These are phyloP conservation scores for Rubia yunnanensis DNA, from an alignment of 257 asterid genomes.

Conservation along the genomic window DNA sequence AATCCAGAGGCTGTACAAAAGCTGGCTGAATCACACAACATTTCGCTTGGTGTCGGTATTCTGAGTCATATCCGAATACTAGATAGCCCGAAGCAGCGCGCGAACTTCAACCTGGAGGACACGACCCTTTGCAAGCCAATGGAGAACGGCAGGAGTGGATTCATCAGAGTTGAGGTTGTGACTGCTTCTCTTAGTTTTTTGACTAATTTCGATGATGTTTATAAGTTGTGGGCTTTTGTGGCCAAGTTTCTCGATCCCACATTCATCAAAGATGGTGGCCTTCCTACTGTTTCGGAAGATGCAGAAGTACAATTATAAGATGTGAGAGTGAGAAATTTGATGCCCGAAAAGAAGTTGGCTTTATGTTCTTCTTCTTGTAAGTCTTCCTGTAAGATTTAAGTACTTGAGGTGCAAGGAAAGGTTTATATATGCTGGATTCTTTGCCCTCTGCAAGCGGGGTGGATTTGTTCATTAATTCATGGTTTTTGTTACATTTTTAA, in stretches of 20 bases:
- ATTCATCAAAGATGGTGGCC: conserved; percentile 64
- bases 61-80: conserved; percentile 75
- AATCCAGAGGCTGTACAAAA: conserved; percentile 82
- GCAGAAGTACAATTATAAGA: conserved; percentile 35
- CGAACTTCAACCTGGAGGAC: conserved; percentile 49
- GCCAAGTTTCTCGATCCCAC: conserved; percentile 83
- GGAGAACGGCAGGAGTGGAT: conserved; percentile 73
- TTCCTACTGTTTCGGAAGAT: conserved; percentile 70
- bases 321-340: conserved; percentile 15
- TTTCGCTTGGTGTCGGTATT: conserved; percentile 82
- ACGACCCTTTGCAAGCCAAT: conserved; percentile 88
- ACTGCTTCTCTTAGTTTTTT: conserved; percentile 93
- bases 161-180: conserved; percentile 86
- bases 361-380: not conserved
- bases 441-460: conserved; percentile 34
- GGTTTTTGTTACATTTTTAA: conserved; percentile 33
- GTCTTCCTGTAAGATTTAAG: conserved; percentile 7
- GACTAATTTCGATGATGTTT: conserved; percentile 89
- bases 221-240: conserved; percentile 90
- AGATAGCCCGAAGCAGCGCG: conserved; percentile 49
- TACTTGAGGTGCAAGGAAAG: conserved; percentile 16
- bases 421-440: conserved; percentile 21
- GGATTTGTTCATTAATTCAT: conserved; percentile 45
- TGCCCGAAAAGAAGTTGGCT: conserved; percentile 6
- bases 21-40: conserved; percentile 63